phyloP scores from a whole-genome alignment of 2,329 filamentous ascomycete genomes.

The Daldinia eschscholtzii region DNA sequence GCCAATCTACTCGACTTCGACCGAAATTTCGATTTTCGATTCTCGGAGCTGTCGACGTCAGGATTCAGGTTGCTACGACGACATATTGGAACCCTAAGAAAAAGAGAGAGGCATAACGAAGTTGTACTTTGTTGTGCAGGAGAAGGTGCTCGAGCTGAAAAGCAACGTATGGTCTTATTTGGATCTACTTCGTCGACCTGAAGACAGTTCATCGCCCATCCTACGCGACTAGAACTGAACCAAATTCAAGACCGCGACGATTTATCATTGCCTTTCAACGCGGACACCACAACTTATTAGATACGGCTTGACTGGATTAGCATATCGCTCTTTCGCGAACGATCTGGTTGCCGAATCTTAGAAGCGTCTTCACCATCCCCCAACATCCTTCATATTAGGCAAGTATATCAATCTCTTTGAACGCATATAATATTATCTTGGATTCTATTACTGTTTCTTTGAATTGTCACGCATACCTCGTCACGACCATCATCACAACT shows the following conservation, averaged over 20 bases:
- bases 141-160: constrained; percentile 36
- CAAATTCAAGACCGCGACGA: constrained; percentile 22
- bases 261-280: constrained; percentile 26
- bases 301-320: constrained; percentile 30
- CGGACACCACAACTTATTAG: constrained; percentile 27
- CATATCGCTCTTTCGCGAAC: constrained; percentile 27
- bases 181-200: constrained; percentile 12
- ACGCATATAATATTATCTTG: not conserved
- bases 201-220: constrained; percentile 11
- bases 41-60: constrained; percentile 45
- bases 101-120: constrained; percentile 41
- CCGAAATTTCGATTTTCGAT: constrained; percentile 44
- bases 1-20: constrained; percentile 44
- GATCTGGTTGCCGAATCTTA: constrained; percentile 6
- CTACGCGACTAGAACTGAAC: constrained; percentile 26
- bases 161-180: constrained; percentile 28
- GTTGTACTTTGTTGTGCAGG: constrained; percentile 41
- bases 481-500: constrained; percentile 4
- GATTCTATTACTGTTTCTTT: not conserved
- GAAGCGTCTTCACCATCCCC: constrained; percentile 15
- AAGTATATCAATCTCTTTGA: constrained; percentile 14
- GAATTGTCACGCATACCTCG: not conserved
- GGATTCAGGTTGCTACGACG: constrained; percentile 46
- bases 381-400: constrained; percentile 30
- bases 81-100: constrained; percentile 34